Evolutionary conservation across 352 stramenopile genomes (phyloP), one percentile per base, ranked within the genome.

Genomic region (Salisapilia sapeloensis): DNA sequence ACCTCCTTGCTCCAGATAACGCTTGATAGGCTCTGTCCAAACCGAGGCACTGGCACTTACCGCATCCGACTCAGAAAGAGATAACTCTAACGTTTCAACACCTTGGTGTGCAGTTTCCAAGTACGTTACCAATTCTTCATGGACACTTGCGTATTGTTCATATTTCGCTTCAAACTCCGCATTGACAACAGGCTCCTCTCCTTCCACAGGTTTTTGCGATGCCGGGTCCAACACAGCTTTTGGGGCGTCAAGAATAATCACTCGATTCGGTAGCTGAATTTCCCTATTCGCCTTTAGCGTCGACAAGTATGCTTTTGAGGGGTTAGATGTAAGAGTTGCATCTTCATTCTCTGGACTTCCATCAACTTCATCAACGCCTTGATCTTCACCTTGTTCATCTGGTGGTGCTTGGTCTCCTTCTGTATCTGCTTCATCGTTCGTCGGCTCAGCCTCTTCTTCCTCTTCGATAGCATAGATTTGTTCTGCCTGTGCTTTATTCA

Each of bases 1-100:
- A 1, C 65, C 62, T 30, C 63, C 74, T 35, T 80, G 53, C 24
- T 91, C 71, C 42, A 92, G 57, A 53, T 89, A 91, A 7, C 54
- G 57, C 18, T 65, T 50, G 20, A 86, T 60, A 2, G 61, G 59
- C 19, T 53, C 50, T 5, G n/a, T n/a, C n/a, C n/a, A n/a, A n/a
- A n/a, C n/a, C n/a, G n/a, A n/a, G n/a, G n/a, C n/a, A n/a, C n/a
- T n/a, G n/a, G n/a, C n/a, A n/a, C n/a, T n/a, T n/a, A n/a, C n/a
- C n/a, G n/a, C n/a, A n/a, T n/a, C n/a, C n/a, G n/a, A n/a, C n/a
- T n/a, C n/a, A n/a, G n/a, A n/a, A 15, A 86, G 42, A 23, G 47
- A 52, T 6, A 85, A 38, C 44, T 85, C 66, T 7, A 90, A 40
- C 4, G 83, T 62, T 40, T 90, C 74, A 13, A 92, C 31, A 2